Evolutionary conservation across 2,329 filamentous ascomycete genomes (phyloP).

Genomic region (Xylariaceae sp.): DNA sequence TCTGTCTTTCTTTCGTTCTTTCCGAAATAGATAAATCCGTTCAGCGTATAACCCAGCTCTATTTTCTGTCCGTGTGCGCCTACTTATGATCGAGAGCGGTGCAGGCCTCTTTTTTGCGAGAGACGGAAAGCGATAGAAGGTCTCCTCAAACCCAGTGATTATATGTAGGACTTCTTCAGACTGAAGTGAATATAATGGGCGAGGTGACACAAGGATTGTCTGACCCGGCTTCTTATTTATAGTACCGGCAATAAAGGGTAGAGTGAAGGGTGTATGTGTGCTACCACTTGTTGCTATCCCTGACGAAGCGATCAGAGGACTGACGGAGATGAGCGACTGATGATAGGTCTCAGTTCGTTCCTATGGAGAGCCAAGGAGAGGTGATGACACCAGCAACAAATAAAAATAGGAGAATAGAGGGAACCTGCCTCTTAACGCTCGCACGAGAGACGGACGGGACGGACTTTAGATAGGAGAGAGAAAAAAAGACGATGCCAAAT

Average conservation of each 20-base stretch:
- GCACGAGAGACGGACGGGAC: not conserved
- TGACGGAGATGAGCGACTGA: not conserved
- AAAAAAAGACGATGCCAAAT: not conserved
- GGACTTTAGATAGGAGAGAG: not conserved
- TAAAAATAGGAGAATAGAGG: not conserved
- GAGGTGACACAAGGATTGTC: no score
- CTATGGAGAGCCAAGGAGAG: constrained; percentile 1
- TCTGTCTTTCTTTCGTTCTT: not conserved
- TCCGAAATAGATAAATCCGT: not conserved
- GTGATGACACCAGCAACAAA: constrained; percentile 7
- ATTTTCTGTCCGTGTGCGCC: no score
- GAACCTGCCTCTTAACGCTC: not conserved
- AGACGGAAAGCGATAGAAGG: no score
- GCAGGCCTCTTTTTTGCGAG: no score
- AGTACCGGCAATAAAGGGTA: no score
- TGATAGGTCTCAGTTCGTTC: not conserved
- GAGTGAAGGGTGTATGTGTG: no score
- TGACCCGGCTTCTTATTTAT: no score
- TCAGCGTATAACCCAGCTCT: no score
- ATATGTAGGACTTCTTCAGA: no score
- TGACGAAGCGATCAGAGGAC: not conserved
- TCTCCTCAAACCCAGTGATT: no score
- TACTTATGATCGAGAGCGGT: no score
- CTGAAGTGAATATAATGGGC: no score
- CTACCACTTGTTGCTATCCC: not conserved